These are phyloP conservation scores for Oidiodendron maius DNA, from an alignment of 495 filamentous ascomycete species.

Conservation along the genomic window DNA sequence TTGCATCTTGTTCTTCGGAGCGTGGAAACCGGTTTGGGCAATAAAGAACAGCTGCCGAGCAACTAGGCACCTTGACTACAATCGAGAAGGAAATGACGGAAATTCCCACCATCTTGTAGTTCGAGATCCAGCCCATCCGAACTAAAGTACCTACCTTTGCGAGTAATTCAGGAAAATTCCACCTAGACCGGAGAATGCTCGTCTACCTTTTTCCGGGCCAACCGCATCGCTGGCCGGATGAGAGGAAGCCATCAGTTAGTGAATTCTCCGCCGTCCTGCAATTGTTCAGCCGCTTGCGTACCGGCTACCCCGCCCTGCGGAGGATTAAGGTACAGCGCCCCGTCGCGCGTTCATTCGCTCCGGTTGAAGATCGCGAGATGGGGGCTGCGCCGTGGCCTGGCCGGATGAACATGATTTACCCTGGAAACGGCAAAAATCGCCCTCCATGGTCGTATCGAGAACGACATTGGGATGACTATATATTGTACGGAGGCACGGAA, in stretches of 20 bases:
- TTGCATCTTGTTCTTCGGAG: slow-evolving; percentile 9
- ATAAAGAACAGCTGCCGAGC: neutral
- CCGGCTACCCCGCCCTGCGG: neutral
- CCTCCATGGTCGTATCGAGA: too few species aligned
- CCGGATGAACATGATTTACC: too few species aligned
- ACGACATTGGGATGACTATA: too few species aligned
- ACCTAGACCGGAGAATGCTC: neutral
- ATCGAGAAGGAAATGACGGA: neutral
- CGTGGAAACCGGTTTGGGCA: neutral
- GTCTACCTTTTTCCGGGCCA: neutral
- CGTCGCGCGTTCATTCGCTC: neutral
- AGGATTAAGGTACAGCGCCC: too few species aligned
- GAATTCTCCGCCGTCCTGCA: neutral
- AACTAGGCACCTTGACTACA: neutral
- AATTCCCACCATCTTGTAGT: neutral
- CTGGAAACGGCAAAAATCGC: too few species aligned
- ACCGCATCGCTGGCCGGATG: neutral
- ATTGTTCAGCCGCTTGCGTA: neutral
- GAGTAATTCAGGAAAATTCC: too few species aligned
- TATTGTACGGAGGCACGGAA: too few species aligned
- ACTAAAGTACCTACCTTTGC: too few species aligned
- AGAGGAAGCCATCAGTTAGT: neutral
- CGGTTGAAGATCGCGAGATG: neutral
- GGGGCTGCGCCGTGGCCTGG: too few species aligned
- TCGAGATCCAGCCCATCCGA: too few species aligned